Evolutionary conservation across 1,284 basidiomycete species (phyloP).

Genomic region (Tilletia caries): DNA sequence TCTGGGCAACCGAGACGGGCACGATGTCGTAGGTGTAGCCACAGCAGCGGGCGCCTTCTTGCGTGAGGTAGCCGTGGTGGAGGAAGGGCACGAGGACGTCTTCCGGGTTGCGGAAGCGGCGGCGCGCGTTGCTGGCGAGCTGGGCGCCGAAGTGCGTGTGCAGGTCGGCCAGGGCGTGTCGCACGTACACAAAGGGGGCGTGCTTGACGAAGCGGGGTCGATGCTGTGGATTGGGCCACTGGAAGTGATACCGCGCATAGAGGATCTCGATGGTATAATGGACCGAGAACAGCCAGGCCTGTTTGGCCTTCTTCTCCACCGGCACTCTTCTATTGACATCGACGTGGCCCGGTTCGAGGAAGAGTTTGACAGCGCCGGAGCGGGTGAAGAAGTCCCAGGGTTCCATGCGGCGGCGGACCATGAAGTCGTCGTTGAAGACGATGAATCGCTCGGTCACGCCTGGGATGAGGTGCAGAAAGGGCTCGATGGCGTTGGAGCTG

Average conservation of each 20-base stretch:
- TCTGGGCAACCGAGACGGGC: not conserved
- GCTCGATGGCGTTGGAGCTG: constrained; percentile 18
- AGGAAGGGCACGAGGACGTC: constrained; percentile 18
- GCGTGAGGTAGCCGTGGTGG: constrained; percentile 10
- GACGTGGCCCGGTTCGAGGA: constrained; percentile 14
- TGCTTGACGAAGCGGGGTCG: constrained; percentile 16
- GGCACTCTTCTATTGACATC: not conserved
- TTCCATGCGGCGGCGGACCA: constrained; percentile 7
- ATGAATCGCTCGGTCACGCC: constrained; percentile 16
- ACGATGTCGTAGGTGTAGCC: constrained; percentile 2
- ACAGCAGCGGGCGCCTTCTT: constrained; percentile 4
- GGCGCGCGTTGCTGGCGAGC: not conserved
- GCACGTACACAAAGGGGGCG: constrained; percentile 16
- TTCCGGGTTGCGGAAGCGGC: constrained; percentile 12
- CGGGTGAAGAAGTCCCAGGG: constrained; percentile 19
- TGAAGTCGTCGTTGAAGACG: constrained; percentile 19
- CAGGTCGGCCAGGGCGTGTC: constrained; percentile 1
- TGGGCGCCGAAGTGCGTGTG: constrained; percentile 7
- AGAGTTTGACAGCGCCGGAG: constrained; percentile 11
- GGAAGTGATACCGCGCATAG: not conserved
- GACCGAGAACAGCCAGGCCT: constrained; percentile 13
- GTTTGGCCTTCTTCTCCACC: not conserved
- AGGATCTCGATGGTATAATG: constrained; percentile 14
- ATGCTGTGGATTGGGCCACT: not conserved
- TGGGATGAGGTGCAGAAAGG: constrained; percentile 16